Evolutionary conservation across 169 alveolate genomes (phyloP).

Genomic region (Eimeria falciformis): DNA sequence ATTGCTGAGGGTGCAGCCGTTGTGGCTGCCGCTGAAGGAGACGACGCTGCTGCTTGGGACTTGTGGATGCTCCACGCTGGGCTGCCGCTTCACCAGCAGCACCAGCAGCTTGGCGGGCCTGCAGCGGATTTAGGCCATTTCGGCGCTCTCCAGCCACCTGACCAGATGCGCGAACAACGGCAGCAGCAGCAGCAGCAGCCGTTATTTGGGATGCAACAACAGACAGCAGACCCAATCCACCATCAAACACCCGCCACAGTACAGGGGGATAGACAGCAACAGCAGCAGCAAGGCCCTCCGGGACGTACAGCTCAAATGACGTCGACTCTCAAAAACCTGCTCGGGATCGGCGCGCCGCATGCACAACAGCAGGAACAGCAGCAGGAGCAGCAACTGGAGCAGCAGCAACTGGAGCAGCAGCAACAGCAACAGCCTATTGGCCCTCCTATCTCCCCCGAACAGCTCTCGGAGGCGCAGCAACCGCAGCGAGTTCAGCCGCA

Average conservation of each 20-base stretch:
- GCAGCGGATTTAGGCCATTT: conserved; percentile 30
- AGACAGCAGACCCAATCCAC: conserved; percentile 29
- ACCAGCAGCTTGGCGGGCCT: conserved; percentile 21
- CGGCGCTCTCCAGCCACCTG: conserved; percentile 6
- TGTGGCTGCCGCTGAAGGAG: conserved; percentile 47
- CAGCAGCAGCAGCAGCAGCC: conserved; percentile 43
- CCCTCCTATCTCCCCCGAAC: not conserved
- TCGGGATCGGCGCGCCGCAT: conserved; percentile 52
- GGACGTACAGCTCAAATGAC: conserved; percentile 65
- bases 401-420: conserved; percentile 9
- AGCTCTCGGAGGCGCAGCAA: conserved; percentile 40
- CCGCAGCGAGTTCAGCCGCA: conserved; percentile 24
- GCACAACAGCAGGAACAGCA: conserved; percentile 46
- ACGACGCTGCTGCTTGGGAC: conserved; percentile 54
- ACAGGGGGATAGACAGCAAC: conserved; percentile 30
- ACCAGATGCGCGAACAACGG: conserved; percentile 2
- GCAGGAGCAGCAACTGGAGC: conserved; percentile 35
- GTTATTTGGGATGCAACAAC: conserved; percentile 25
- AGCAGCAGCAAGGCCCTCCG: conserved; percentile 6
- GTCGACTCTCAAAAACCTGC: conserved; percentile 44
- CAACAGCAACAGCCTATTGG: conserved; percentile 21
- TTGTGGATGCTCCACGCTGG: conserved; percentile 59
- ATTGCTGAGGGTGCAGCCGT: conserved; percentile 41
- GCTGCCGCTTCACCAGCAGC: conserved; percentile 52
- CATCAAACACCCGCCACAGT: not conserved